These are phyloP conservation scores for Aspergillus steynii DNA, from an alignment of 495 filamentous ascomycete species.

Conservation along the genomic window DNA sequence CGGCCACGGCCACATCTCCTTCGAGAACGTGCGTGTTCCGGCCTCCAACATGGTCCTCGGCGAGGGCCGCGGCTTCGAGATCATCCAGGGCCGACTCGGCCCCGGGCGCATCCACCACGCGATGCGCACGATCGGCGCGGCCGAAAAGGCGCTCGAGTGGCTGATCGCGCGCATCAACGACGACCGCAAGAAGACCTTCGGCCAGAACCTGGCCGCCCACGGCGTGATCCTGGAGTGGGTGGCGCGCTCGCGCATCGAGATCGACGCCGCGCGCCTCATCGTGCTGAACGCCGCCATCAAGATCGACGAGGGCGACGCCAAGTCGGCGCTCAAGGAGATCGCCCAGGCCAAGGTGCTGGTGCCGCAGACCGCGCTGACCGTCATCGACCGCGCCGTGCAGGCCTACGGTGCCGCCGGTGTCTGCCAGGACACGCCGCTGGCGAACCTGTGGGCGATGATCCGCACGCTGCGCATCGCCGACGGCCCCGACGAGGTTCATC, in stretches of 20 bases:
- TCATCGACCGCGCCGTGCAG: slow-evolving; percentile 88
- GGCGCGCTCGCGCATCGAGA: slow-evolving; percentile 83
- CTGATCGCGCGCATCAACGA: slow-evolving; percentile 89
- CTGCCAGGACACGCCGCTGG: slow-evolving; percentile 87
- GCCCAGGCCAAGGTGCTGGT: slow-evolving; percentile 86
- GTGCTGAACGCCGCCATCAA: slow-evolving; percentile 89
- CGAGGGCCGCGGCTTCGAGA: slow-evolving; percentile 91
- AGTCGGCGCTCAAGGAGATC: slow-evolving; percentile 79
- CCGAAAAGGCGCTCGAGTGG: slow-evolving; percentile 84
- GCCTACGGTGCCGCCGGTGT: slow-evolving; percentile 83
- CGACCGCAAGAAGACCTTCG: slow-evolving; percentile 81
- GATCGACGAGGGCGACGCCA: slow-evolving; percentile 80
- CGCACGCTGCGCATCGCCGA: slow-evolving; percentile 84
- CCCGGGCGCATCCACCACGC: slow-evolving; percentile 93
- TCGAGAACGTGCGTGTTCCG: slow-evolving; percentile 82
- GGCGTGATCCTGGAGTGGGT: slow-evolving; percentile 95
- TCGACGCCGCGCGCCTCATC: slow-evolving; percentile 81
- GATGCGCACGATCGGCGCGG: slow-evolving; percentile 86
- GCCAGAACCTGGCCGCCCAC: slow-evolving; percentile 74
- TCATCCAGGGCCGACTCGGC: slow-evolving; percentile 90
- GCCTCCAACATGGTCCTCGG: slow-evolving; percentile 78
- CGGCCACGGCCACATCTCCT: slow-evolving; percentile 86
- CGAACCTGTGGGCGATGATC: slow-evolving; percentile 81
- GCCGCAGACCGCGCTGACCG: slow-evolving; percentile 70
- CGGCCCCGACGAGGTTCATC: slow-evolving; percentile 90